Evolutionary conservation across 208 protist genomes (phyloP), one percentile per base, ranked within the genome.

Genomic region (Naegleria gruberi): DNA sequence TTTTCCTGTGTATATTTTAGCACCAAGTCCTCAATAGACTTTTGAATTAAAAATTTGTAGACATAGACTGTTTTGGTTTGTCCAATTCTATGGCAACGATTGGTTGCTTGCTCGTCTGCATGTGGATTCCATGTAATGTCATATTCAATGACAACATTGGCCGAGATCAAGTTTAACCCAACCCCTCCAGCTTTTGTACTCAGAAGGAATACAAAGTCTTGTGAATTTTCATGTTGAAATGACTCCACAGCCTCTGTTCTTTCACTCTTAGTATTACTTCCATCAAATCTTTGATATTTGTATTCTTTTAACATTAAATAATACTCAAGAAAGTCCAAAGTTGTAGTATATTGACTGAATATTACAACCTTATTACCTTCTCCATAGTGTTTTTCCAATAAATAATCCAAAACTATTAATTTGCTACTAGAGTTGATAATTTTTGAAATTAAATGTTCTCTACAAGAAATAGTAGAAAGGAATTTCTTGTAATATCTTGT

Each of bases 51-150:
- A 87, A 99, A 98, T 87, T 98, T 95, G 92, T 98, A 99, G 15
- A 99, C 94, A 34, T 94, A 96, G 0, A 99, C 98, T 51, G 94
- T 96, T 86, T 98, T 98, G 85, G 95, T 98, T 92, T 99, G 98
- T n/a, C 98, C 98, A 91, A 99, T 99, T 91, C 98, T 96, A 93
- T 99, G 98, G 34, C 98, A 97, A 43, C 98, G 93, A 92, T 99
- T 98, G 93, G 12, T 96, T 12, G 98, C 98, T 92, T 99, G 99
- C 82, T 99, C 91, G 92, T 99, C 98, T 93, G 97, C 97, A 93
- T 99, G 97, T 84, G 97, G 97, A 93, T 99, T 99, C 94, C 94
- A 97, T 84, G 97, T 95, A 5, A 92, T 96, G 94, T 99, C 99
- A 93, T 98, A 99, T 41, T 99, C 91, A 90, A 99, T 97, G 74